Base-by-base conservation (phyloP, 1,284 basidiomycete species). In the Coniferiporia sulphurascens region DNA sequence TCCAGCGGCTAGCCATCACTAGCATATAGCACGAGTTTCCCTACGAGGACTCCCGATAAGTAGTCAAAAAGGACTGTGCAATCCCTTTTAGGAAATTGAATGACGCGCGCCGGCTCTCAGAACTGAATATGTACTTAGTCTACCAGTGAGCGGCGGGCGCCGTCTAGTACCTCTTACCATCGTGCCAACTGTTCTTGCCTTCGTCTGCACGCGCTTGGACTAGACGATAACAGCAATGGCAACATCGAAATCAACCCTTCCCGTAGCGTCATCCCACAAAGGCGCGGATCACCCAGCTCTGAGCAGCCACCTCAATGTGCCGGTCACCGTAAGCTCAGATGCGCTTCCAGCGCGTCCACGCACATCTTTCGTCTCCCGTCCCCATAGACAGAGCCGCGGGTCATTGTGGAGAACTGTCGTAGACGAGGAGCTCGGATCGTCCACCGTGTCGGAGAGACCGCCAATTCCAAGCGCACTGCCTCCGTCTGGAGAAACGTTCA, bases 391-490 rank as follows among this genome's bases (percentile, higher is more conserved):
- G 27, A 62, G 58, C 36, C 52, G 52, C 19, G 51, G 41, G n/a
- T 48, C 61, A n/a, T 48, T 41, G 15, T 56, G 56, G 60, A 60
- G 53, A 48, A 38, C 45, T 27, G 9, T 59, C 12, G 41, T 21
- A 9, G 67, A 64, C 52, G 67, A 62, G 32, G 69, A 71, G 48
- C 67, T 59, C 62, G 54, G 66, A 62, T 64, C 71, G 4, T 71
- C 62, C 62, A 55, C 63, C 52, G 48, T 56, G 44, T 49, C 70
- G 35, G 85, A 85, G 52, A 74, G 81, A 38, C 80, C 88, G 3
- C 83, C 87, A 45, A 90, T 91, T 62, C 89, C 90, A 4, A 88
- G 82, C 59, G 87, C 89, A 65, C 76, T 88, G 63, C 81, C 84
- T 59, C 68, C 78, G n/a, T 71, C 82, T n/a, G 76, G 75, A 19